Evolutionary conservation across 2,329 filamentous ascomycete genomes (phyloP).

Genomic region (Pezicula radicicola): DNA sequence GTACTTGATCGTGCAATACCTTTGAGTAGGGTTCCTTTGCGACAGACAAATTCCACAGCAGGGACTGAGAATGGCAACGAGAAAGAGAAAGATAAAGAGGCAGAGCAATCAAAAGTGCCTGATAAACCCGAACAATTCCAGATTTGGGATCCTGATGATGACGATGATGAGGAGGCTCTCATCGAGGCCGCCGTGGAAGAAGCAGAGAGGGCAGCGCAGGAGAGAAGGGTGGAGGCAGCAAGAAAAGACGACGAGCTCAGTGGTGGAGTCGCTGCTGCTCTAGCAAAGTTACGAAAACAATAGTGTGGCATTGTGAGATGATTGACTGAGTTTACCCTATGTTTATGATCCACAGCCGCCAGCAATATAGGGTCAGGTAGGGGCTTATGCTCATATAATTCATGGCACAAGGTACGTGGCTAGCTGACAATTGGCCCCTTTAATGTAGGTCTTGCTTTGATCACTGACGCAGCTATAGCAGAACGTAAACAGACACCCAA

Average conservation of each 20-base stretch:
- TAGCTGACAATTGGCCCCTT: no score
- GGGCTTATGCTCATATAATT: no score
- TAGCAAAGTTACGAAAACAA: conserved; percentile 46
- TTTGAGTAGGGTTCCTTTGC: conserved; percentile 24
- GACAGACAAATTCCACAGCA: conserved; percentile 16
- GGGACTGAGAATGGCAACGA: not conserved
- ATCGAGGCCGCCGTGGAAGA: conserved; percentile 43
- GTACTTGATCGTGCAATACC: conserved; percentile 32
- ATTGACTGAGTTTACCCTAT: not conserved
- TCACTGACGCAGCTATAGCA: no score
- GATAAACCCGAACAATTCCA: conserved; percentile 30
- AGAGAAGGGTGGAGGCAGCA: conserved; percentile 18
- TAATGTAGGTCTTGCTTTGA: no score
- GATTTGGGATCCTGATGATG: conserved; percentile 33
- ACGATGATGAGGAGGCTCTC: conserved; percentile 47
- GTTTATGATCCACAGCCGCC: not conserved
- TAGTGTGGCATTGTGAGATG: not conserved
- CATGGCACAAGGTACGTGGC: no score
- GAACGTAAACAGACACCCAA: no score
- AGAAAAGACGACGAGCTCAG: conserved; percentile 43
- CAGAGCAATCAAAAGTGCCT: conserved; percentile 8
- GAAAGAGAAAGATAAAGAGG: not conserved
- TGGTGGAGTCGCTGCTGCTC: conserved; percentile 57
- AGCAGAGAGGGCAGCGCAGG: conserved; percentile 31
- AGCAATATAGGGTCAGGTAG: not conserved